A percentile compares a stretch with the other conserved stretches of the same genome.
These are phyloP conservation scores for Acanthamoeba lenticulata DNA, from an alignment of 208 protist genomes.

Conservation along the genomic window DNA sequence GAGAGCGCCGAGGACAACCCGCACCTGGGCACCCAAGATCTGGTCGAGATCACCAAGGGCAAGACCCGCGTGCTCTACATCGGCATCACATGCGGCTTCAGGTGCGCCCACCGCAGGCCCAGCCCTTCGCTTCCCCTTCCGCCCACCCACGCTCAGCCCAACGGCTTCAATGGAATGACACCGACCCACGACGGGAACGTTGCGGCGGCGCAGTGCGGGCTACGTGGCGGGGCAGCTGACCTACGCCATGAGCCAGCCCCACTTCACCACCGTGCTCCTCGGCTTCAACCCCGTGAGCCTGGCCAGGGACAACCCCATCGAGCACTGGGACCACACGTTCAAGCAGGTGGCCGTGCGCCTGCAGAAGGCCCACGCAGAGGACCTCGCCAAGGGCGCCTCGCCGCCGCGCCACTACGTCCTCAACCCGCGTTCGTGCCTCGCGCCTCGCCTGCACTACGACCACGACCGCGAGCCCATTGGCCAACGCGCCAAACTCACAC, in stretches of 20 bases:
- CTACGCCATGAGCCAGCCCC: conserved; percentile 26
- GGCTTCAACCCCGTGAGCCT: conserved; percentile 44
- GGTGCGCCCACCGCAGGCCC: background rate
- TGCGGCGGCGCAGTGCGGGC: background rate
- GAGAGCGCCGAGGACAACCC: conserved; percentile 58
- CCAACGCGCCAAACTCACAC: background rate
- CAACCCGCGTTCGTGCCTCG: background rate
- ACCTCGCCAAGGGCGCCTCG: background rate
- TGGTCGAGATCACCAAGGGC: background rate
- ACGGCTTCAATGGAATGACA: too few species aligned
- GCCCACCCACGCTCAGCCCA: too few species aligned
- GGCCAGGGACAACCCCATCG: conserved; percentile 36
- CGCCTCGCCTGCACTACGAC: background rate
- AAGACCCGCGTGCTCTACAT: conserved; percentile 35
- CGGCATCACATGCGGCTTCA: conserved; percentile 55
- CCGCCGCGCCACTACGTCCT: conserved; percentile 9
- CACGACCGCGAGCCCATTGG: background rate
- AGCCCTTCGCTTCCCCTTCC: too few species aligned
- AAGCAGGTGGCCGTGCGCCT: conserved; percentile 4
- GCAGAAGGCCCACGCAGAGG: background rate
- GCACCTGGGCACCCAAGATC: background rate
- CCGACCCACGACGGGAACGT: too few species aligned
- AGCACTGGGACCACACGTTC: conserved; percentile 41
- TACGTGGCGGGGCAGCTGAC: conserved; percentile 57
- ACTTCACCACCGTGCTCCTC: conserved; percentile 16